Evolutionary conservation across 768 basidiomycete species (phyloP).

Genomic region (Rhizopogon rudus): DNA sequence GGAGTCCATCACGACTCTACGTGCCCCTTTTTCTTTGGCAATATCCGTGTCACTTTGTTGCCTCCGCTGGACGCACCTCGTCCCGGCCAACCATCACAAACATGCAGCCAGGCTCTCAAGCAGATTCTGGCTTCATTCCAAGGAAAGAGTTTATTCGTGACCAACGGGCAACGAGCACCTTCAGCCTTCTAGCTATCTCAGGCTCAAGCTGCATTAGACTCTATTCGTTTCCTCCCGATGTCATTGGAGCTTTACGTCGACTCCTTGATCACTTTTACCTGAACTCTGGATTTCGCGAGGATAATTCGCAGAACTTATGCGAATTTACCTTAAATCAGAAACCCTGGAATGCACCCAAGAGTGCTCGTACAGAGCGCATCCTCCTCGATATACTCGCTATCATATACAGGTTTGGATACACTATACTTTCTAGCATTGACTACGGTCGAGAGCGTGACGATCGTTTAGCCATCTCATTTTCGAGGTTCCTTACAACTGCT

Average conservation of each 20-base stretch:
- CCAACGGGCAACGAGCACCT: conserved; percentile 48
- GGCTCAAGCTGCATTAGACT: conserved; percentile 60
- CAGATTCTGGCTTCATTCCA: conserved; percentile 55
- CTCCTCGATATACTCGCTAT: conserved; percentile 61
- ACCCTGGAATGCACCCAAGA: conserved; percentile 72
- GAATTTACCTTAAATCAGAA: conserved; percentile 66
- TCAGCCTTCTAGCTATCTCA: conserved; percentile 67
- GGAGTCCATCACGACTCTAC: conserved; percentile 26
- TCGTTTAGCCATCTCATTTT: conserved; percentile 66
- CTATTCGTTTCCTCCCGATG: conserved; percentile 58
- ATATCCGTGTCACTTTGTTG: conserved; percentile 21
- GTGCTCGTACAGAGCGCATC: conserved; percentile 59
- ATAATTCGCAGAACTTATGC: conserved; percentile 50
- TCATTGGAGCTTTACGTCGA: conserved; percentile 49
- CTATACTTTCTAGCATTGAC: conserved; percentile 64
- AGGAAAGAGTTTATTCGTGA: conserved; percentile 71
- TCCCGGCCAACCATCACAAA: conserved; percentile 20
- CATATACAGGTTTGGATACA: conserved; percentile 59
- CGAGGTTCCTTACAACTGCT: conserved; percentile 36
- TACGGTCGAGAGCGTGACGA: conserved; percentile 77
- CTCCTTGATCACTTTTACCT: conserved; percentile 45
- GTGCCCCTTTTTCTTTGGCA: conserved; percentile 12
- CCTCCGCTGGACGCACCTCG: conserved; percentile 15
- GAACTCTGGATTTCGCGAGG: conserved; percentile 48
- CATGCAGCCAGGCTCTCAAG: conserved; percentile 28